phyloP scores from a whole-genome alignment of 768 basidiomycete species.

The Lactarius trivialis region DNA sequence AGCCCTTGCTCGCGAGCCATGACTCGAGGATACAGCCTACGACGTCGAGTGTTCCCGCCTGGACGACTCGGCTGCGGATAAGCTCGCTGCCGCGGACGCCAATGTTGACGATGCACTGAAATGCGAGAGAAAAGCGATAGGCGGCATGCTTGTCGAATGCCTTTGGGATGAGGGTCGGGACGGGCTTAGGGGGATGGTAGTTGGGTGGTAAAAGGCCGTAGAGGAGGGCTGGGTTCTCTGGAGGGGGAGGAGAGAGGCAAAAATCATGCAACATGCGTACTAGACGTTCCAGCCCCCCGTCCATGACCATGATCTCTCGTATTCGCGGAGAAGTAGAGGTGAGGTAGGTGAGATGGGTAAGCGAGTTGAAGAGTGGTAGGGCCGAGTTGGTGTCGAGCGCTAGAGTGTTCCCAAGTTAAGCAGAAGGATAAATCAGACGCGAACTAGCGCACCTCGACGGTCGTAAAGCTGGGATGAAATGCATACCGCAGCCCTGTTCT shows the following conservation, averaged over 20 bases:
- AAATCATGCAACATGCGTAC: slow-evolving; percentile 88
- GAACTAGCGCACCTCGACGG: slow-evolving; percentile 66
- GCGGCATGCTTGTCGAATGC: slow-evolving; percentile 78
- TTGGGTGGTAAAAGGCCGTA: slow-evolving; percentile 72
- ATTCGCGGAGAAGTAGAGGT: slow-evolving; percentile 97
- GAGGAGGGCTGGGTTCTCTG: slow-evolving; percentile 67
- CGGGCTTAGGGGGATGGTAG: slow-evolving; percentile 46
- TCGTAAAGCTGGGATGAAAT: slow-evolving; percentile 95
- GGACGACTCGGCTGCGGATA: slow-evolving; percentile 86
- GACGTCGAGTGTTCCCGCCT: slow-evolving; percentile 89
- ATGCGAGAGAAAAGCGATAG: slow-evolving; percentile 85
- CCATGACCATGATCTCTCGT: slow-evolving; percentile 96
- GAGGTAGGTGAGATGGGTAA: slow-evolving; percentile 92
- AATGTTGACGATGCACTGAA: slow-evolving; percentile 96
- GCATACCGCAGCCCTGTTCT: slow-evolving; percentile 92
- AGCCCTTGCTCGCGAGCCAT: slow-evolving; percentile 84
- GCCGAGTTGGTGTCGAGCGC: slow-evolving; percentile 51
- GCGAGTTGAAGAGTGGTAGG: slow-evolving; percentile 82
- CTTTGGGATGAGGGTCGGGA: slow-evolving; percentile 59
- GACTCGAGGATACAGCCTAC: slow-evolving; percentile 92
- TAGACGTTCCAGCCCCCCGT: slow-evolving; percentile 94
- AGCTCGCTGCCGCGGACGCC: slow-evolving; percentile 92
- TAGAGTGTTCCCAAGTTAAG: slow-evolving; percentile 20
- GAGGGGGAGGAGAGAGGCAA: slow-evolving; percentile 75
- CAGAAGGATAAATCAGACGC: background rate